Evolutionary conservation across 495 filamentous ascomycete species (phyloP), one percentile per base, ranked within the genome.

Genomic region (Trichoderma reesei): DNA sequence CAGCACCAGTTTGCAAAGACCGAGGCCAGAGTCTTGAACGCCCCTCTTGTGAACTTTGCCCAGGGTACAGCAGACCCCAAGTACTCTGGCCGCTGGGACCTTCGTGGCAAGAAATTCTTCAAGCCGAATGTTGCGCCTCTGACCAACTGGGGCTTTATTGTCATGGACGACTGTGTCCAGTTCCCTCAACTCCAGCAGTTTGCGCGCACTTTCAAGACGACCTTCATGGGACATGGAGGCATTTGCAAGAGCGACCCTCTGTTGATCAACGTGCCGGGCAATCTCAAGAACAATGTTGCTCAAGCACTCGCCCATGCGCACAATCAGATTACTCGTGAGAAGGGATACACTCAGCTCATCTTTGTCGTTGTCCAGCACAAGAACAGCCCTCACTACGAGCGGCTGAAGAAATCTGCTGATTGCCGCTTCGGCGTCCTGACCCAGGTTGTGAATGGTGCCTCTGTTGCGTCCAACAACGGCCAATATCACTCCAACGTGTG

Each of bases 401-500:
- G 88, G 0, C 80, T 96, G 66, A 98, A 98, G 83, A 87, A 87
- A 69, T 87, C 80, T 46, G 86, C 81, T 66, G 93, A 98, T 65
- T 91, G 87, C 71, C 85, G 88, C n/a, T 90, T 79, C 65, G 91
- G 88, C 18, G 76, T 91, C 63, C 79, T 88, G 10, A 88, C 90
- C 7, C 93, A 98, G 72, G 73, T 82, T 69, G 5, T 96, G 7
- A 86, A 88, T 67, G 72, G 76, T 13, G 68, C 66, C 0, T 85
- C 92, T 63, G 88, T 90, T 13, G 20, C n/a, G 33, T 9, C n/a
- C 5, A 65, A 69, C 5, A 87, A 84, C 67, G 76, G 77, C 1
- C 92, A 98, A 72, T 96, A 96, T 74, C 81, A 85, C 65, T 92
- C 89, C 2, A 97, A 97, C 69, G 88, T 96, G 34, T 78, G 83